Evolutionary conservation across 371 early-diverging fungal genomes (phyloP).

Genomic region (Apophysomyces ossiformis): DNA sequence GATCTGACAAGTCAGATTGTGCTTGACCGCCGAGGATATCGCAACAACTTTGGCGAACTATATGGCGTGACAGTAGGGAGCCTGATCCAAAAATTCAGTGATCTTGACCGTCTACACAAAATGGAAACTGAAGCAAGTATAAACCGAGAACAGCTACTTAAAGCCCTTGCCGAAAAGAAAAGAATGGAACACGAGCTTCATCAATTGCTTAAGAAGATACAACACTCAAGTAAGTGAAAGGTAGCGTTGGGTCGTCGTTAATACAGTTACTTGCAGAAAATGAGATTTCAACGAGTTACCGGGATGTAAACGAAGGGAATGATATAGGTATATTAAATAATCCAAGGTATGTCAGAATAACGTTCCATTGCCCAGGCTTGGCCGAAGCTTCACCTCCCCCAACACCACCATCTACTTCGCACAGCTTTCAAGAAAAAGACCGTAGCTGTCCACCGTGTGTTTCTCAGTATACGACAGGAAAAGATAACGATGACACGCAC

Average conservation of each 20-base stretch:
- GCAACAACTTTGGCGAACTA: slow-evolving; percentile 46
- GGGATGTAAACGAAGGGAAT: no score
- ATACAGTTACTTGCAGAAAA: no score
- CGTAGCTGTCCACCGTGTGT: neutral
- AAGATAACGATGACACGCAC: neutral
- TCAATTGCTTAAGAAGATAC: neutral
- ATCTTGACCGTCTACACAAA: slow-evolving; percentile 65
- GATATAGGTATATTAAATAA: no score
- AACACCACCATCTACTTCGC: slow-evolving; percentile 7
- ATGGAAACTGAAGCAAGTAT: slow-evolving; percentile 18
- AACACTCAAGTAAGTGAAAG: neutral
- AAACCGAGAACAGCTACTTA: slow-evolving; percentile 23
- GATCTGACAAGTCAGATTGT: slow-evolving; percentile 72
- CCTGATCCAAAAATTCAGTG: slow-evolving; percentile 66
- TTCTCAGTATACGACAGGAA: neutral
- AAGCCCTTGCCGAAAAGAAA: slow-evolving; percentile 20
- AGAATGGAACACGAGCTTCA: slow-evolving; percentile 13
- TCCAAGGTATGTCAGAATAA: no score
- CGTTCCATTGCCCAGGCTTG: neutral
- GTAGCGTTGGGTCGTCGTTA: no score
- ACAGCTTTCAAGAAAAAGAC: neutral
- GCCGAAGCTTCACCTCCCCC: neutral
- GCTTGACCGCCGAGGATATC: slow-evolving; percentile 63
- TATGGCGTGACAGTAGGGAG: slow-evolving; percentile 27
- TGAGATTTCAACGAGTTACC: no score